Evolutionary conservation across 2,329 filamentous ascomycete genomes (phyloP), one percentile per base, ranked within the genome.

Genomic region (Colletotrichum liaoningense): DNA sequence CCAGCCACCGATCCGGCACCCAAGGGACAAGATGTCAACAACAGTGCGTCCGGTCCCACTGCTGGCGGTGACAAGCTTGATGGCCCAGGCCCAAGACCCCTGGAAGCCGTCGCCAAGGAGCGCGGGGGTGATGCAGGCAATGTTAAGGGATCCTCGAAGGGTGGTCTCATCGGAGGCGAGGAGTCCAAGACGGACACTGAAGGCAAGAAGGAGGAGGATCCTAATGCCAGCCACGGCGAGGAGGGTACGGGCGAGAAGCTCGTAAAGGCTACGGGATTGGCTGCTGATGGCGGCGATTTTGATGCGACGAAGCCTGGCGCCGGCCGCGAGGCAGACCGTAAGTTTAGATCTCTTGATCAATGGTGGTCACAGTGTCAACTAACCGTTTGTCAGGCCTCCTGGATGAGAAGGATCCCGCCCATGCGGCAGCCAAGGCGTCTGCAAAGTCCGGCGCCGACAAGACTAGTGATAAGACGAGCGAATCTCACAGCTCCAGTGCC

Each of bases 241-340:
- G 82, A 86, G 74, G 88, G 86, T 1, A 90, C 88, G 0, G 90
- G 90, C 7, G 88, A 90, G 79, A 78, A 88, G 77, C 88, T 88
- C 72, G 85, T 92, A 75, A 89, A 87, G 81, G 87, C 86, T 26
- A 87, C 85, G 1, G 92, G 92, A 0, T 79, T 93, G 33, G 82
- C 84, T 42, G 90, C 91, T 19, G 91, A 94, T 52, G 92, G 92
- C 0, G 92, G 92, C 6, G 86, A 93, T 76, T 93, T 93, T 78
- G 92, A 93, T 77, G 91, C 89, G 4, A 83, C 87, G 8, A 88
- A 88, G 72, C 88, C 91, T 0, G 92, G 92, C 12, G 92, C 92
- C 12, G 91, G 91, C 3, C 83, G 81, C 46, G 92, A 94, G 80
- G 92, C 92, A 74, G 91, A 93, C 76, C 88, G 92, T 92, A 81